Conservation (phyloP, 306 rosid species). For the Cucumis melo region DNA sequence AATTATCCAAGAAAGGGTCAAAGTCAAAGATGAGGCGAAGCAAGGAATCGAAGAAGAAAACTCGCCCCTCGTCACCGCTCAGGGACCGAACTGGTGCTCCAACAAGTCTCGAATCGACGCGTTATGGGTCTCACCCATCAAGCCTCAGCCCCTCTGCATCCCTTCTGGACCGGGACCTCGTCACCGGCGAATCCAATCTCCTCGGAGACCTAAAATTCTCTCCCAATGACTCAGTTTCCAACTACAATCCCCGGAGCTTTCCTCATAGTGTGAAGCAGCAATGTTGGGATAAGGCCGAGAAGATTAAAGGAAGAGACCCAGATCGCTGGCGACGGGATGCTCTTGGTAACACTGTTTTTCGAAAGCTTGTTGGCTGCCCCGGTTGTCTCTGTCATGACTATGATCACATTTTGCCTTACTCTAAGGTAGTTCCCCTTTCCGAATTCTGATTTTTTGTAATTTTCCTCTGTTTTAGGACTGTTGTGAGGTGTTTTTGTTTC, state of each 20-base stretch:
- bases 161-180: slow-evolving; percentile 19
- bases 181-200: slow-evolving; percentile 12
- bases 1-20: neutral
- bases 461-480: neutral
- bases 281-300: slow-evolving; percentile 88
- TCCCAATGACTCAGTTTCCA: slow-evolving; percentile 17
- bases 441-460: neutral
- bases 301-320: slow-evolving; percentile 82
- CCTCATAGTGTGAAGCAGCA: slow-evolving; percentile 58
- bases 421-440: slow-evolving; percentile 38
- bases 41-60: slow-evolving; percentile 26
- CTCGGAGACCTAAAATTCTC: slow-evolving; percentile 22
- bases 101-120: slow-evolving; percentile 9
- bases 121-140: slow-evolving; percentile 15
- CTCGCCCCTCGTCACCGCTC: slow-evolving; percentile 41
- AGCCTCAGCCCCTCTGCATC: slow-evolving; percentile 20
- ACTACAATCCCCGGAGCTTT: slow-evolving; percentile 53
- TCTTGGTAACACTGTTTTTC: slow-evolving; percentile 60
- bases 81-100: slow-evolving; percentile 35
- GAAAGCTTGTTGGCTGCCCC: slow-evolving; percentile 87
- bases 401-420: slow-evolving; percentile 76
- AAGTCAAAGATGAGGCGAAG: slow-evolving; percentile 27
- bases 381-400: slow-evolving; percentile 90
- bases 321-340: slow-evolving; percentile 85
- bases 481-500: neutral